Conservation (phyloP, 257 asterid genomes). For the Solanum sitiens region DNA sequence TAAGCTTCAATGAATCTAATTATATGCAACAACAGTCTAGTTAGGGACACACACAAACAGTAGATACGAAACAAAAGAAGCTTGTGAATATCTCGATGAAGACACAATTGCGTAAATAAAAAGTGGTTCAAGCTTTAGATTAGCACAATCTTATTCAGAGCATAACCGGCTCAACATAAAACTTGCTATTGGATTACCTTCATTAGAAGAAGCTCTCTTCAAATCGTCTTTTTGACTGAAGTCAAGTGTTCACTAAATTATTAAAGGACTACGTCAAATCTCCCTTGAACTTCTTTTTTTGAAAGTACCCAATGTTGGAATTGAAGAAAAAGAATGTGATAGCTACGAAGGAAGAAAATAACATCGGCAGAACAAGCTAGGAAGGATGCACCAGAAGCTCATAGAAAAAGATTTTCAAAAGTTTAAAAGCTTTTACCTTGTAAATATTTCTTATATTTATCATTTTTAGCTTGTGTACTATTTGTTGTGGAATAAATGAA, state of each 20-base stretch:
- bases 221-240: background rate
- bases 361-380: background rate
- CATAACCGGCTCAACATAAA: background rate
- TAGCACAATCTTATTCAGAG: background rate
- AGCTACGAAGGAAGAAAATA: background rate
- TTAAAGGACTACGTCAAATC: background rate
- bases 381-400: background rate
- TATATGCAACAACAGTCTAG: background rate
- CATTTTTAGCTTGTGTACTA: background rate
- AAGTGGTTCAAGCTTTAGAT: background rate
- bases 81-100: background rate
- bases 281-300: background rate
- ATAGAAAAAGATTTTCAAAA: background rate
- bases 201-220: background rate
- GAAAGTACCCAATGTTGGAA: background rate
- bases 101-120: background rate
- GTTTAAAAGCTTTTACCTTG: background rate
- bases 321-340: background rate
- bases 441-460: background rate
- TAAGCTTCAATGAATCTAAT: background rate
- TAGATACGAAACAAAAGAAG: background rate
- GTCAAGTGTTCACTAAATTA: background rate
- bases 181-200: background rate
- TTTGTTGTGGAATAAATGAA: background rate
- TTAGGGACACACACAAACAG: background rate